Evolutionary conservation across 2,329 filamentous ascomycete genomes (phyloP).

Genomic region (Sporothrix euskadiensis): DNA sequence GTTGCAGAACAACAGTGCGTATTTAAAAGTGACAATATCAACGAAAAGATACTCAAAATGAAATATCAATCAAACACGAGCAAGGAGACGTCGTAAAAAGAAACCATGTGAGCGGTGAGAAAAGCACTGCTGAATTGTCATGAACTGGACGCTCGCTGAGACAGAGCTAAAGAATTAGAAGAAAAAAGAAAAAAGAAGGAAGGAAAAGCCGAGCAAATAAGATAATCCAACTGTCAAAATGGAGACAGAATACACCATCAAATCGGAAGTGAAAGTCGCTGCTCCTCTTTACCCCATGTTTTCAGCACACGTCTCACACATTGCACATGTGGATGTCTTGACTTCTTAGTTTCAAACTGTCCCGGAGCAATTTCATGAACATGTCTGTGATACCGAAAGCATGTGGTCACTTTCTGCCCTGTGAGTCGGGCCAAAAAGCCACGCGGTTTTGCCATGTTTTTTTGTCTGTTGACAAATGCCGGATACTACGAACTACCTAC

Average conservation of each 20-base stretch:
- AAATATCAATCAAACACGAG: neutral
- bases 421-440: neutral
- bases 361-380: neutral
- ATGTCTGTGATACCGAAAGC: slow-evolving; percentile 9
- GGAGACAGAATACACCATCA: neutral
- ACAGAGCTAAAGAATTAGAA: neutral
- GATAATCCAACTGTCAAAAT: neutral
- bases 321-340: neutral
- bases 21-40: neutral
- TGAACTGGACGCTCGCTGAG: neutral
- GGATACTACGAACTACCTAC: neutral
- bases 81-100: neutral
- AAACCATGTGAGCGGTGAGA: slow-evolving; percentile 15
- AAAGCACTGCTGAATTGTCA: slow-evolving; percentile 1
- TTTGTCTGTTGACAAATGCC: neutral
- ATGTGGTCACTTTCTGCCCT: slow-evolving; percentile 1
- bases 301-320: slow-evolving; percentile 17
- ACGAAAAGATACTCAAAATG: neutral
- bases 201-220: neutral
- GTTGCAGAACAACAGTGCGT: neutral
- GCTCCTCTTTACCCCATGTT: neutral
- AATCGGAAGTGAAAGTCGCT: slow-evolving; percentile 2
- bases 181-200: neutral
- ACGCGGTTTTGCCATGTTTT: slow-evolving; percentile 15
- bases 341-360: neutral